Conservation (phyloP, 2,329 filamentous ascomycete species). For the Aspergillus transmontanensis region DNA sequence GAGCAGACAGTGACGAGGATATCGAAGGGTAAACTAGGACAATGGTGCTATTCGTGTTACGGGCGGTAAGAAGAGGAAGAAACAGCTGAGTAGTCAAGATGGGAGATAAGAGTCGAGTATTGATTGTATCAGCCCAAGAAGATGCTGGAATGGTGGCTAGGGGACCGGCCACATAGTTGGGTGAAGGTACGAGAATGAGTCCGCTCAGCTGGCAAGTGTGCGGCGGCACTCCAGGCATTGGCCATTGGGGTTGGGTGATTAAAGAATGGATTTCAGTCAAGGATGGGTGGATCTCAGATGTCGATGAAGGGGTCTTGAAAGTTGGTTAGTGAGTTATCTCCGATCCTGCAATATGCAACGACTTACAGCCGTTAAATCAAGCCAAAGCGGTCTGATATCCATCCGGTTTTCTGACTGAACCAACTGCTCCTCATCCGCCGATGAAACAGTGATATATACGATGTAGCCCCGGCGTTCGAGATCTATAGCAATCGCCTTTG, state of each 20-base stretch:
- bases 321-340: conserved; percentile 9
- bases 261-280: conserved; percentile 72
- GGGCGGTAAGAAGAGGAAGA: conserved; percentile 72
- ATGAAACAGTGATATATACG: conserved; percentile 85
- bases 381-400: conserved; percentile 78
- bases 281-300: conserved; percentile 58
- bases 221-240: conserved; percentile 73
- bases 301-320: conserved; percentile 62
- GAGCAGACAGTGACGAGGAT: conserved; percentile 46
- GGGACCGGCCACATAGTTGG: conserved; percentile 77
- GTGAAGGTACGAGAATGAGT: conserved; percentile 77
- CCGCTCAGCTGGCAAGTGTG: conserved; percentile 77
- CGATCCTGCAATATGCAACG: neutral
- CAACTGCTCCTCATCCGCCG: conserved; percentile 78
- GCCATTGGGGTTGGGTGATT: conserved; percentile 73
- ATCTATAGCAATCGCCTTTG: conserved; percentile 79
- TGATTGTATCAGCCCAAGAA: conserved; percentile 85
- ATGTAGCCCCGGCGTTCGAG: conserved; percentile 90
- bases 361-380: conserved; percentile 68
- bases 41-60: conserved; percentile 54
- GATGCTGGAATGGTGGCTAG: conserved; percentile 84
- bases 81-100: conserved; percentile 88
- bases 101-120: conserved; percentile 86
- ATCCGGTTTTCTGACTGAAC: conserved; percentile 75
- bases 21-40: conserved; percentile 49